Evolutionary conservation across 106 monocot genomes (phyloP).

Genomic region (Allium fistulosum): DNA sequence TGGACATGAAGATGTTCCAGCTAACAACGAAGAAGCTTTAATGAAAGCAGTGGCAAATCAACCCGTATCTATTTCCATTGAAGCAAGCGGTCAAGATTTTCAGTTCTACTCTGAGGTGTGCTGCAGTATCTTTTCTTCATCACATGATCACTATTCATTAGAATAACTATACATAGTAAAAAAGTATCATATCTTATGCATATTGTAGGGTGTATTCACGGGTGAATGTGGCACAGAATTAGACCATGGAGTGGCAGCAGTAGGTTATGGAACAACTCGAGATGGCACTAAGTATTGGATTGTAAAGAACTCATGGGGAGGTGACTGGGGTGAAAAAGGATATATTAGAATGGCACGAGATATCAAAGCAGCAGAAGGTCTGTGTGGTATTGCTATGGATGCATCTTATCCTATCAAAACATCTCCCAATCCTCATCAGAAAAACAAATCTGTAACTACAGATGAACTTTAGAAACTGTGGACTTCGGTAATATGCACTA

Average conservation of each 20-base stretch:
- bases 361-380: background rate
- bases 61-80: constrained; percentile 39
- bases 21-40: constrained; percentile 10
- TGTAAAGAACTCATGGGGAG: constrained; percentile 69
- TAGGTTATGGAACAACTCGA: constrained; percentile 58
- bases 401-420: background rate
- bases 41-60: constrained; percentile 43
- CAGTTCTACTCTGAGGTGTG: constrained; percentile 48
- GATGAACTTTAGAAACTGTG: too few relatives aligned
- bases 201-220: constrained; percentile 47
- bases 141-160: too few relatives aligned
- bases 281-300: constrained; percentile 77
- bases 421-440: background rate
- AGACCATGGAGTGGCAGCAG: constrained; percentile 64
- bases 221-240: constrained; percentile 47
- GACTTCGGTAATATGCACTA: too few relatives aligned
- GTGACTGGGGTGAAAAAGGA: constrained; percentile 55
- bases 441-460: too few relatives aligned
- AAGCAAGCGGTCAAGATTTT: constrained; percentile 29
- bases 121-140: too few relatives aligned
- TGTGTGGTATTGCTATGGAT: background rate
- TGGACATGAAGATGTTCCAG: constrained; percentile 9
- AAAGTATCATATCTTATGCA: too few relatives aligned
- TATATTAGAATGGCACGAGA: constrained; percentile 41
- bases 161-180: too few relatives aligned